Conservation (phyloP, 2,329 filamentous ascomycete genomes). For the Metarhizium anisopliae region DNA sequence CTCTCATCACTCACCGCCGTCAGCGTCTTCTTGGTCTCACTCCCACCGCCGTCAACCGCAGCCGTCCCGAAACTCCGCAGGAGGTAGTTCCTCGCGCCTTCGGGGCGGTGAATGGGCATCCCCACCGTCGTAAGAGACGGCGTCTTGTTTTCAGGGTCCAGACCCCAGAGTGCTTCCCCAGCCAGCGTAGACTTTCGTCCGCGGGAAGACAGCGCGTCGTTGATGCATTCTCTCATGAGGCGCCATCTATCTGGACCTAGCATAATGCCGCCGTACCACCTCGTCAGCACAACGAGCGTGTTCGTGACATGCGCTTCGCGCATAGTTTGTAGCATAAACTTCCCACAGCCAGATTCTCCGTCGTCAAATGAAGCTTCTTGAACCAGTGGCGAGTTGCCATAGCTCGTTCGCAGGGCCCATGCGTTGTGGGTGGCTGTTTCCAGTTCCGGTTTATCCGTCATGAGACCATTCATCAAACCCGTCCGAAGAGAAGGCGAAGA, state of each 20-base stretch:
- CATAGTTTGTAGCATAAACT: conserved; percentile 45
- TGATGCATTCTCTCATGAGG: conserved; percentile 49
- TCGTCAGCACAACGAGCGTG: conserved; percentile 47
- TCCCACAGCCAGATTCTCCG: conserved; percentile 51
- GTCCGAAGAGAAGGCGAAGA: conserved; percentile 32
- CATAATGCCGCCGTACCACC: conserved; percentile 55
- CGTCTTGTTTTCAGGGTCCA: conserved; percentile 45
- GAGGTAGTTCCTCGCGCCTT: conserved; percentile 54
- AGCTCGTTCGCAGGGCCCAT: conserved; percentile 35
- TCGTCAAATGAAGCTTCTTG: conserved; percentile 49
- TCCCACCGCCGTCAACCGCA: conserved; percentile 7
- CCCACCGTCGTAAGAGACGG: conserved; percentile 32
- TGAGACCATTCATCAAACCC: conserved; percentile 35
- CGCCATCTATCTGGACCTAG: conserved; percentile 54
- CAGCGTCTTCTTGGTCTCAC: conserved; percentile 37
- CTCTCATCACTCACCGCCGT: conserved; percentile 49
- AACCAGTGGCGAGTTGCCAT: conserved; percentile 28
- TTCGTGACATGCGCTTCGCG: conserved; percentile 40
- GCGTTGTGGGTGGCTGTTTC: conserved; percentile 49
- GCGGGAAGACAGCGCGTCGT: conserved; percentile 44
- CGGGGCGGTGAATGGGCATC: conserved; percentile 66
- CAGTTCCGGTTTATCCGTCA: conserved; percentile 39
- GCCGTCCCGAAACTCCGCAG: conserved; percentile 49
- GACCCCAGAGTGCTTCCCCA: conserved; percentile 51
- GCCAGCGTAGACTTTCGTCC: conserved; percentile 24